A percentile compares a stretch with the other conserved stretches of the same genome.
Conservation (phyloP, 306 rosid genomes). For the Cyamopsis tetragonoloba region DNA sequence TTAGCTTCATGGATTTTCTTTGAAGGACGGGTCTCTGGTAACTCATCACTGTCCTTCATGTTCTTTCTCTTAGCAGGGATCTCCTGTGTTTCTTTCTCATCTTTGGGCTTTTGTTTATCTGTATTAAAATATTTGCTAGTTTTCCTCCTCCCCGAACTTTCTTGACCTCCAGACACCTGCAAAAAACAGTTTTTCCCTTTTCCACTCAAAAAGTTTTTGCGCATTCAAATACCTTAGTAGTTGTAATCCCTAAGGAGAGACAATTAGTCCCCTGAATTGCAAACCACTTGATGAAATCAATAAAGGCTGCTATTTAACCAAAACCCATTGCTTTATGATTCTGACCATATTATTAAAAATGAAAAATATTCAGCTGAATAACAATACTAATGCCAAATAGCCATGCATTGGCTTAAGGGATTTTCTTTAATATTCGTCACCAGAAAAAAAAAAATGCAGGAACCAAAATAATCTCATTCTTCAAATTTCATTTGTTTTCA, state of each 20-base stretch:
- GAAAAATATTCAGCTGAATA: background rate
- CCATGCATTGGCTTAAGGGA: background rate
- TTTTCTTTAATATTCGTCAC: background rate
- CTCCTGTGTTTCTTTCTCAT: slow-evolving; percentile 44
- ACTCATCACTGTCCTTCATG: slow-evolving; percentile 40
- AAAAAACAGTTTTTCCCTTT: background rate
- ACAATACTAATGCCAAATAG: background rate
- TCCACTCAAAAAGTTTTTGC: background rate
- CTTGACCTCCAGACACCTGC: slow-evolving; percentile 54
- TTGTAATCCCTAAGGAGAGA: background rate
- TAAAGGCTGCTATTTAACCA: slow-evolving; percentile 1
- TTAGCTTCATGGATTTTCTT: slow-evolving; percentile 44
- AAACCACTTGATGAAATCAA: background rate
- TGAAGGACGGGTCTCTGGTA: slow-evolving; percentile 29
- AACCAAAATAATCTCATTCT: background rate
- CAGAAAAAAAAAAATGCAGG: background rate
- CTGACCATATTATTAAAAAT: background rate
- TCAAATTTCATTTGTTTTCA: background rate
- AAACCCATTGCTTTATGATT: background rate
- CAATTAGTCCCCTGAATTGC: background rate
- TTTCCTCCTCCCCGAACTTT: slow-evolving; percentile 62
- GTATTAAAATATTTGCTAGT: slow-evolving; percentile 70
- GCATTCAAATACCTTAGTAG: background rate
- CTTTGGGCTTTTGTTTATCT: slow-evolving; percentile 50
- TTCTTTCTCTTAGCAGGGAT: slow-evolving; percentile 69